Base-by-base conservation (phyloP, 202 grass and related monocot genomes). In the Digitaria exilis region DNA sequence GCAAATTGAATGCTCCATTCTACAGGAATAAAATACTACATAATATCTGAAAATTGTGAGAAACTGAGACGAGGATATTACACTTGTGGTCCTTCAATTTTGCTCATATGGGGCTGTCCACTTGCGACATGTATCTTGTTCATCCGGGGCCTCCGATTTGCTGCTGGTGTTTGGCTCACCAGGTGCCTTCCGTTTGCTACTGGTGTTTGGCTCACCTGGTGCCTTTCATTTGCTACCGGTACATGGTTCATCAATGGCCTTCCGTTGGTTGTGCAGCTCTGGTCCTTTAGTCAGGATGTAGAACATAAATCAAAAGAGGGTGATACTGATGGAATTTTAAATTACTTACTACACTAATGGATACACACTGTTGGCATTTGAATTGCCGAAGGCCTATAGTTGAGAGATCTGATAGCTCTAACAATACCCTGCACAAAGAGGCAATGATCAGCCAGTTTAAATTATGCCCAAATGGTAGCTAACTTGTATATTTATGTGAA, bases 321-420 rank as follows among this genome's bases (percentile, higher is more conserved):
- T 16, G 46, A 63, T 45, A 32, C n/a, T 63, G 54, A 68, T 79
- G 69, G 4, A 86, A 10, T 43, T 50, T 56, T 55, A 18, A 12
- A 42, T 54, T 54, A 61, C 24, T 75, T 46, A 64, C 25, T 44
- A 77, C 42, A 55, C 56, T 77, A 78, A n/a, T 5, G 18, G n/a
- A n/a, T 69, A 81, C 86, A 50, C 81, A 94, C 82, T 85, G 51
- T 42, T 11, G 76, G 34, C 60, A 62, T 56, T 84, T 89, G 76
- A 24, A 87, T 78, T 54, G 50, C 37, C 73, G 49, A 45, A 71
- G 64, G 62, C 81, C 78, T 85, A 70, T 50, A 75, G n/a, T 59
- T 75, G 83, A 84, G 88, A 63, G 77, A 78, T 73, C 77, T 93
- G 45, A 88, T 75, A 73, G 44, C 79, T 82, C 82, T 81, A 66